Evolutionary conservation across 2,329 filamentous ascomycete species (phyloP).

Genomic region (Eutypa lata): DNA sequence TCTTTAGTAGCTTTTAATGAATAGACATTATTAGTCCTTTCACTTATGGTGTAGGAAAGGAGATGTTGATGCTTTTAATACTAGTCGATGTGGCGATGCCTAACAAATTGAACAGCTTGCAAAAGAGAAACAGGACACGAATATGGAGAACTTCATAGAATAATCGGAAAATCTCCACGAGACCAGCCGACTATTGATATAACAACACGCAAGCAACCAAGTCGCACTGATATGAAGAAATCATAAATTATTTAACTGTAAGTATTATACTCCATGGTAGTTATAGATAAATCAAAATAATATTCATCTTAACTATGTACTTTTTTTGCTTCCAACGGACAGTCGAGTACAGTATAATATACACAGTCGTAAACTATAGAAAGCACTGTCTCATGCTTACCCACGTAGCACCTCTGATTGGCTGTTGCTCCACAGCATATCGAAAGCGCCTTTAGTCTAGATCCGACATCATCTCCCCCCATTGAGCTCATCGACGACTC

Average conservation of each 20-base stretch:
- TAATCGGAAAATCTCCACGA: not conserved
- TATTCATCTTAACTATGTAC: too few species aligned
- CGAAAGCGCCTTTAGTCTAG: slow-evolving; percentile 12
- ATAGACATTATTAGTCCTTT: not conserved
- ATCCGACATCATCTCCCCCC: slow-evolving; percentile 17
- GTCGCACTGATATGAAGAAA: too few species aligned
- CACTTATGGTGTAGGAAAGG: not conserved
- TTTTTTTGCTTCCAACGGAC: too few species aligned
- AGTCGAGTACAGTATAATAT: not conserved
- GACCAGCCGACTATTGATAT: not conserved
- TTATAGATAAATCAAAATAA: too few species aligned
- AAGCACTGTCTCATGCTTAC: slow-evolving; percentile 11
- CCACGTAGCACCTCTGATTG: slow-evolving; percentile 21
- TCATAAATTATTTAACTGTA: too few species aligned
- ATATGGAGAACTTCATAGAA: slow-evolving; percentile 10
- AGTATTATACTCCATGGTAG: too few species aligned
- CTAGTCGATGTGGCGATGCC: slow-evolving; percentile 23
- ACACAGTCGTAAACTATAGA: not conserved
- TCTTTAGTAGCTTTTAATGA: not conserved
- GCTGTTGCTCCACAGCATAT: slow-evolving; percentile 13
- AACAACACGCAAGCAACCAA: too few species aligned
- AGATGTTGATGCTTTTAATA: slow-evolving; percentile 7
- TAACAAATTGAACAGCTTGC: slow-evolving; percentile 28
- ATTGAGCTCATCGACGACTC: slow-evolving; percentile 10
- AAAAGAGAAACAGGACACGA: slow-evolving; percentile 24